Percentiles rank a stretch among this genome's conserved stretches.
phyloP scores from a whole-genome alignment of 148 eudicot species.

The Rhododendron williamsianum region DNA sequence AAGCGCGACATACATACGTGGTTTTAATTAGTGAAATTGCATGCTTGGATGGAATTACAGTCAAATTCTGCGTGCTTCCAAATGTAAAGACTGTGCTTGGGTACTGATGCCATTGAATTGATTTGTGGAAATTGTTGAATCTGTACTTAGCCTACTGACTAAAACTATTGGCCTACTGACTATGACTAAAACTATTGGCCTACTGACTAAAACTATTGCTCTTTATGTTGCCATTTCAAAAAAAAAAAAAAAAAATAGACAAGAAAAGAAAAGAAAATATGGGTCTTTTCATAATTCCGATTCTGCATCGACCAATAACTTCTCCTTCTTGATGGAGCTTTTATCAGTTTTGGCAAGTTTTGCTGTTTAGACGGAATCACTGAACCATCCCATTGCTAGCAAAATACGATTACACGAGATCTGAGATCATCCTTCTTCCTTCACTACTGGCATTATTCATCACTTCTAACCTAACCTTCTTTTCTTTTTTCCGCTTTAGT shows the following conservation, averaged over 20 bases:
- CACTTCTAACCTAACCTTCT: not conserved
- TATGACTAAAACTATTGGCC: not conserved
- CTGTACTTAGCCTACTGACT: not conserved
- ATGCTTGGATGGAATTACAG: not conserved
- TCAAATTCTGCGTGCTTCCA: not conserved
- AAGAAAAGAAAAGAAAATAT: not conserved
- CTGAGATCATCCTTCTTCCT: not conserved
- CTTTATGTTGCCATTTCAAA: not conserved
- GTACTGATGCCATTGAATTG: not conserved
- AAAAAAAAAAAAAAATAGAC: too few species aligned
- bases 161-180: not conserved
- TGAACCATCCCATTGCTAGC: not conserved
- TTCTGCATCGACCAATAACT: not conserved
- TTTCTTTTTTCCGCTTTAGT: not conserved
- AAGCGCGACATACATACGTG: not conserved
- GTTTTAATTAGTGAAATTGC: not conserved
- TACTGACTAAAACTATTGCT: not conserved
- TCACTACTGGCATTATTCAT: not conserved
- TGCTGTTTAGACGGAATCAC: not conserved
- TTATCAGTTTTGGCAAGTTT: slow-evolving; percentile 1
- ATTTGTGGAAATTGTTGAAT: not conserved
- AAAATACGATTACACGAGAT: not conserved
- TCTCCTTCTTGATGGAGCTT: not conserved
- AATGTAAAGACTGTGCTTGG: not conserved
- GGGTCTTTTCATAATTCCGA: not conserved